Conservation (phyloP, 2,329 filamentous ascomycete species). For the Trichoderma polysporum region DNA sequence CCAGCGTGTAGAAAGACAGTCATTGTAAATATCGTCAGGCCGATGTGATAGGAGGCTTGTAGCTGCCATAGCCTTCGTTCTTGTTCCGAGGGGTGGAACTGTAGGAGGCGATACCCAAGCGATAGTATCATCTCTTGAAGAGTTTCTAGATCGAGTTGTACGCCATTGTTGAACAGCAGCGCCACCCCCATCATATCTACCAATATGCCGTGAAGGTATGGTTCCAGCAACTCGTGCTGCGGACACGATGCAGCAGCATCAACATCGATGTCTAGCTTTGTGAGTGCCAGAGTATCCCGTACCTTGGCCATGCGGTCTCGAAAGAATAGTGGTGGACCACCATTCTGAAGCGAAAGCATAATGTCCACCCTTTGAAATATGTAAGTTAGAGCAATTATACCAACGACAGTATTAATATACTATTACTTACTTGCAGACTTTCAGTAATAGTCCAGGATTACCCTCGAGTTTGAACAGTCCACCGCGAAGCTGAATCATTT, state of each 20-base stretch:
- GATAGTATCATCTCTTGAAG: neutral
- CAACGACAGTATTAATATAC: neutral
- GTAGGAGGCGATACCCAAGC: neutral
- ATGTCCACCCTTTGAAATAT: conserved; percentile 19
- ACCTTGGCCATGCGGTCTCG: conserved; percentile 19
- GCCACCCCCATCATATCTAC: neutral
- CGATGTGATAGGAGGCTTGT: conserved; percentile 15
- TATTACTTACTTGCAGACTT: conserved; percentile 29
- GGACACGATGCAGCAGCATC: neutral
- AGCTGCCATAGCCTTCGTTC: neutral
- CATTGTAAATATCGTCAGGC: conserved; percentile 17
- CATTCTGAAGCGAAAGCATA: conserved; percentile 20
- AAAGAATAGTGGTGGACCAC: conserved; percentile 21
- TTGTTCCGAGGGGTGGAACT: neutral
- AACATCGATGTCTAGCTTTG: neutral
- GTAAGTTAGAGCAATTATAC: neutral
- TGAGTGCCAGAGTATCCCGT: conserved; percentile 2
- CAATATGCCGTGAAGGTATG: neutral
- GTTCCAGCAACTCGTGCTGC: neutral
- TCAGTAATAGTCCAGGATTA: conserved; percentile 24
- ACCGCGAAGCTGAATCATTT: conserved; percentile 26
- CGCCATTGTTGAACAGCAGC: neutral
- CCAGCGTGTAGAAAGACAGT: conserved; percentile 19
- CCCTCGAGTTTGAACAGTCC: conserved; percentile 26
- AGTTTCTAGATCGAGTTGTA: neutral